phyloP scores from a whole-genome alignment of 2,329 filamentous ascomycete genomes.

The Beauveria rudraprayagi region DNA sequence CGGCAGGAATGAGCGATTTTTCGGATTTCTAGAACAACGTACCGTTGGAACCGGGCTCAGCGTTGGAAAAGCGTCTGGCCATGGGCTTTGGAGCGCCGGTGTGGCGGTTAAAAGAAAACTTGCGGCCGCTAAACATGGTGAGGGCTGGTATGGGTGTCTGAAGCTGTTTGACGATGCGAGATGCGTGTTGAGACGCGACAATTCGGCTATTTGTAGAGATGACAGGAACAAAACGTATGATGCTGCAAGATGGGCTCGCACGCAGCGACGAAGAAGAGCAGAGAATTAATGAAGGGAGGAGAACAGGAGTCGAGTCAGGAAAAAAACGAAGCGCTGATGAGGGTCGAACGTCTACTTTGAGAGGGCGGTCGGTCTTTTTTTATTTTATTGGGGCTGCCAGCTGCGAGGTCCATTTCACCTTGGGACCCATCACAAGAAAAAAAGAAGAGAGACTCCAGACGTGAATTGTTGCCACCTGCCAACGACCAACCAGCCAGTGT shows the following conservation, averaged over 20 bases:
- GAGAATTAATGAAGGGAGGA: background rate
- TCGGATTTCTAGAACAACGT: constrained; percentile 19
- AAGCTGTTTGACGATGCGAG: background rate
- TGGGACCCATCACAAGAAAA: background rate
- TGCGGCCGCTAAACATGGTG: constrained; percentile 46
- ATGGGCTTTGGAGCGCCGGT: constrained; percentile 51
- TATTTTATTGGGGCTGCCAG: background rate
- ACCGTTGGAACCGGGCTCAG: constrained; percentile 51
- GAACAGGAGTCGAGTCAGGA: constrained; percentile 1
- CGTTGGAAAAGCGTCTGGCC: constrained; percentile 49
- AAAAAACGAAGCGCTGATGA: constrained; percentile 7
- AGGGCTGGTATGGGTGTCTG: background rate
- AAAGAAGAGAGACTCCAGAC: background rate
- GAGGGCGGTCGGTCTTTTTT: background rate
- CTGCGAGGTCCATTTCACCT: background rate
- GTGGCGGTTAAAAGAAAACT: constrained; percentile 60
- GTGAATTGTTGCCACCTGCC: background rate
- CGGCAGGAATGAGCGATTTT: constrained; percentile 5
- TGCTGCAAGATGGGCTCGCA: background rate
- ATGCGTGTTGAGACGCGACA: background rate
- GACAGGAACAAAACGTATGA: background rate
- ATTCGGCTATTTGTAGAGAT: background rate
- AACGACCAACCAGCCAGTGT: background rate
- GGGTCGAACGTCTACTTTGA: background rate
- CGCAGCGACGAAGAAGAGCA: background rate